Conservation (phyloP, 345 rosid genomes). For the Rhodomyrtus tomentosa region DNA sequence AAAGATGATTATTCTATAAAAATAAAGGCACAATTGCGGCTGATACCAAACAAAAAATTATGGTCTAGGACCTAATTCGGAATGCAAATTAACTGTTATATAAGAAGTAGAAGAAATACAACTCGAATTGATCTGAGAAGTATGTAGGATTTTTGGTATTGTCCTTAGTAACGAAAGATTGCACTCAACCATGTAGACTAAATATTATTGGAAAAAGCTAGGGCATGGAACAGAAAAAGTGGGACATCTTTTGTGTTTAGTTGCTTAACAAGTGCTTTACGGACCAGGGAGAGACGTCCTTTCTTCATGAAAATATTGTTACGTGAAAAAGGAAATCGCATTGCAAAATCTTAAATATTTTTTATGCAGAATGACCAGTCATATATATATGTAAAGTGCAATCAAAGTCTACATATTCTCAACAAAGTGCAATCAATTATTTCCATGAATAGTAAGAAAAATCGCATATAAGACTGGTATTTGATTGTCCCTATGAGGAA, state of each 20-base stretch:
- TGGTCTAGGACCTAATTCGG: background rate
- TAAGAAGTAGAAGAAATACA: background rate
- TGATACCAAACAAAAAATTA: background rate
- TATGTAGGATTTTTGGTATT: background rate
- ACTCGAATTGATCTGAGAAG: background rate
- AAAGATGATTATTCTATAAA: background rate
- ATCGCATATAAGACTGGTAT: background rate
- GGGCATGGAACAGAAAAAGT: background rate
- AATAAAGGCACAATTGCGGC: background rate
- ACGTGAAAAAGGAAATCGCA: background rate
- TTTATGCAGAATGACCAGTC: background rate
- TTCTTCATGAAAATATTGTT: background rate
- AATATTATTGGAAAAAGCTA: background rate
- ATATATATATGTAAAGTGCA: background rate
- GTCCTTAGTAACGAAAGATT: too few species aligned
- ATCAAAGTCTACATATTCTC: too few species aligned
- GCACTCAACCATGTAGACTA: background rate
- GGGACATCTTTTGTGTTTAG: background rate
- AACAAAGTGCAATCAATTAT: background rate
- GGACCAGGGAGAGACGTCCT: background rate
- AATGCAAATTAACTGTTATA: background rate
- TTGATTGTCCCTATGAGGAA: background rate
- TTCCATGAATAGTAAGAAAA: background rate
- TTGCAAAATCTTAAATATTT: background rate
- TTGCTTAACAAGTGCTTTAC: background rate